Base-by-base conservation (phyloP, 257 asterid genomes). In the Coffea canephora region DNA sequence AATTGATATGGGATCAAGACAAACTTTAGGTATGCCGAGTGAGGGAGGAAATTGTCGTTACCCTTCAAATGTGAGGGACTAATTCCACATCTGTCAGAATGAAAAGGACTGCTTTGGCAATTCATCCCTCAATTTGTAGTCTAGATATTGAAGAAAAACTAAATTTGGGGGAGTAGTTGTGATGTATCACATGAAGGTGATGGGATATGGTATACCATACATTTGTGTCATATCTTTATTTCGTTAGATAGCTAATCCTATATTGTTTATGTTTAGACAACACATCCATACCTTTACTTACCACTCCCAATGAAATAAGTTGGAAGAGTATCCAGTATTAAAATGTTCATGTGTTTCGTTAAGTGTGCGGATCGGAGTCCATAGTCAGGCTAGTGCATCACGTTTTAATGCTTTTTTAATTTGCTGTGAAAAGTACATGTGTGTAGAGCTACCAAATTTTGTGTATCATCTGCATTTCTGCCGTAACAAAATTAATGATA, bases 241-340 rank as follows among this genome's bases (percentile, higher is more conserved):
- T 78, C 46, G 23, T 71, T 71, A 41, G 49, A 71, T 71, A 18
- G 11, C 48, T 45, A 41, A 41, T 15, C 3, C 49, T 1, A 31
- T 6, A 39, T 45, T 16, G 15, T 43, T 2, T 31, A 71, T 21
- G 69, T 36, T 71, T 79, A 78, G 77, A 73, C 67, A 31, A 21
- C 67, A 31, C 61, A 61, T 71, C 73, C 52, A 59, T 43, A 71
- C 71, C 77, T 71, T 61, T 61, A 71, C 77, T 79, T 71, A 71
- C 82, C 72, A 43, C 65, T 6, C n/a, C 15, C 9, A 55, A 55
- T 27, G 34, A 5, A 59, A 74, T 73, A 49, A 73, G 61, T 14
- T 25, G 15, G 8, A 2, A 2, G 31, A 67, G 64, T 5, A 34
- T 34, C 18, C 11, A 77, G 36, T 31, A 19, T 23, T 21, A 34